phyloP scores from a whole-genome alignment of 169 alveolate species.

The Plasmodium yoelii region DNA sequence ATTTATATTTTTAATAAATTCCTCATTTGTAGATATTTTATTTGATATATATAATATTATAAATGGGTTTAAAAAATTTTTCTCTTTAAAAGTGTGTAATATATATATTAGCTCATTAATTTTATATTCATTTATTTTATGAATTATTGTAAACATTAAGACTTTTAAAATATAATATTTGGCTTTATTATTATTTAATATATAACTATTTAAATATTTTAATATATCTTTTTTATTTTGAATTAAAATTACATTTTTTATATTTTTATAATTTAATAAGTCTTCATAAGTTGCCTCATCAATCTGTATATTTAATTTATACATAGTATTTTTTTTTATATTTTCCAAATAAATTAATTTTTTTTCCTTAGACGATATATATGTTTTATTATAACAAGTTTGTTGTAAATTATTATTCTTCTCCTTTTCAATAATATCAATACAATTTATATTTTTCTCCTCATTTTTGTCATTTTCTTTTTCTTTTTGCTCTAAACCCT shows the following conservation, averaged over 20 bases:
- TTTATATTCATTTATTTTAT: conserved; percentile 25
- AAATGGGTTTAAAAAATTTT: conserved; percentile 51
- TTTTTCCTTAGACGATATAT: conserved; percentile 2
- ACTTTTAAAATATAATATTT: conserved; percentile 56
- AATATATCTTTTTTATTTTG: conserved; percentile 28
- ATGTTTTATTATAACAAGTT: too few relatives aligned
- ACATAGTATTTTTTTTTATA: conserved; percentile 8
- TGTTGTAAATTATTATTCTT: neutral
- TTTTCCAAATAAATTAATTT: conserved; percentile 5
- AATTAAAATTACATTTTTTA: conserved; percentile 34
- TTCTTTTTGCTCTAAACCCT: too few relatives aligned
- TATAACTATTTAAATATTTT: conserved; percentile 39
- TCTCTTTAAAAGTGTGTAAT: conserved; percentile 36
- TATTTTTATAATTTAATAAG: conserved; percentile 46
- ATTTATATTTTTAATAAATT: conserved; percentile 1
- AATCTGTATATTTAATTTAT: conserved; percentile 34
- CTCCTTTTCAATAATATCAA: neutral
- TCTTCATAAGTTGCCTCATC: conserved; percentile 36
- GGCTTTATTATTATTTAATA: conserved; percentile 33
- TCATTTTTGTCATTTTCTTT: too few relatives aligned
- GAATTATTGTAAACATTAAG: conserved; percentile 24
- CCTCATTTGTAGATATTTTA: neutral
- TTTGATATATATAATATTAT: conserved; percentile 37
- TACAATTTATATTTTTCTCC: neutral
- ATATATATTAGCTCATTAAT: conserved; percentile 59